Evolutionary conservation across 2,329 filamentous ascomycete species (phyloP), one percentile per base, ranked within the genome.

Genomic region (Neofusicoccum sp.): DNA sequence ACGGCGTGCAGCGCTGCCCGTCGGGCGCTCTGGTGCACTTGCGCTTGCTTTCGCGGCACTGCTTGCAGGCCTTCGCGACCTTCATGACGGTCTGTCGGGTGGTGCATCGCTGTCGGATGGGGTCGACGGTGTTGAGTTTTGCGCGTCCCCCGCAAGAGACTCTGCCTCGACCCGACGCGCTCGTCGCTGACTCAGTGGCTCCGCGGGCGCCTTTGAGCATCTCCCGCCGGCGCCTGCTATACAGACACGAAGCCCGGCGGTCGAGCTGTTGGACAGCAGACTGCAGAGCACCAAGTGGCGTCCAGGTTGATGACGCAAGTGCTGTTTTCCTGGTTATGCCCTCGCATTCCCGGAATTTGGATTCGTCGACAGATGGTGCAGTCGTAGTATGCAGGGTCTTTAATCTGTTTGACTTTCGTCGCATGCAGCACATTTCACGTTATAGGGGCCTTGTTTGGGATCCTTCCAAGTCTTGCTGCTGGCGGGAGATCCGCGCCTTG

Each of bases 31-130:
- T 24, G 36, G 51, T 56, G 34, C 51, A 56, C 14, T 56, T 56
- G 14, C 51, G 51, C 38, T 56, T 56, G 51, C 51, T 56, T n/a
- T 56, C 51, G 26, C 51, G 51, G 9, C 51, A 56, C n/a, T 56
- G 51, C 9, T 38, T 43, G 51, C 51, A 56, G n/a, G 51, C 51
- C 9, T 56, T 56, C 26, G 51, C 51, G 38, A 56, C 28, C 28
- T 56, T 56, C 51, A 56, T 56, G 26, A 16, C 33, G 45, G 14
- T 9, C 34, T 30, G 24, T 8, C 28, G 30, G 33, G 36, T 16
- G 38, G 20, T 20, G 20, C 20, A 20, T 14, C 11, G n/a, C 12
- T n/a, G 4, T 6, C 14, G 14, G n/a, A 40, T 20, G 20, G 14
- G n/a, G 38, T n/a, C 4, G 38, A n/a, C 6, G 38, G 38, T 40